Evolutionary conservation across 108 stramenopile genomes (phyloP).

Genomic region (Stephanodiscus triporus): DNA sequence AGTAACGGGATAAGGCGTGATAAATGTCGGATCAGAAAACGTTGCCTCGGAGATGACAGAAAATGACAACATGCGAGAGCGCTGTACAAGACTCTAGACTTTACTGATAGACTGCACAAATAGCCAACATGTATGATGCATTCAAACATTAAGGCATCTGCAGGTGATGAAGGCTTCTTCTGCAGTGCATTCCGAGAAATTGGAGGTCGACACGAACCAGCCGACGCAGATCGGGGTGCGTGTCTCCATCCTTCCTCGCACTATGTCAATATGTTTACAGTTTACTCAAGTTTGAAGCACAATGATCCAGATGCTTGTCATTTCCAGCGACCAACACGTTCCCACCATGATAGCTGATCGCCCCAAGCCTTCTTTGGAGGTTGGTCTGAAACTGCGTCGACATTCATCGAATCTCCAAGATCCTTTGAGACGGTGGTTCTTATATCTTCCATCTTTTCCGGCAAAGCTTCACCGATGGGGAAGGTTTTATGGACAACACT

Average conservation of each 20-base stretch:
- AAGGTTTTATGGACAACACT: slow-evolving; percentile 66
- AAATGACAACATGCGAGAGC: too few species aligned
- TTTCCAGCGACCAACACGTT: slow-evolving; percentile 71
- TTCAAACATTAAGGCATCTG: too few species aligned
- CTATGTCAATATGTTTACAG: not conserved
- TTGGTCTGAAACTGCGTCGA: not conserved
- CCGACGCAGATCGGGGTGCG: not conserved
- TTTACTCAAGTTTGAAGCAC: not conserved
- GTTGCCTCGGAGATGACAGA: too few species aligned
- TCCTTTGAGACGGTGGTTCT: not conserved
- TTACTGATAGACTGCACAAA: too few species aligned
- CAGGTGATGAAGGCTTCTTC: not conserved
- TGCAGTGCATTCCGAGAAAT: not conserved
- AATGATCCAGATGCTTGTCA: slow-evolving; percentile 26
- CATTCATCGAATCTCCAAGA: slow-evolving; percentile 7
- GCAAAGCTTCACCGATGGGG: slow-evolving; percentile 67
- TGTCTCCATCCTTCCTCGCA: not conserved
- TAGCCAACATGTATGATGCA: too few species aligned
- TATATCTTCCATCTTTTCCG: slow-evolving; percentile 27
- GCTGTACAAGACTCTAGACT: too few species aligned
- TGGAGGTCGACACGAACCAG: not conserved
- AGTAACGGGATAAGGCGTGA: too few species aligned
- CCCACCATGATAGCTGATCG: slow-evolving; percentile 86
- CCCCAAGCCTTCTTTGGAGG: slow-evolving; percentile 49
- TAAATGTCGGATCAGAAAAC: too few species aligned